Evolutionary conservation across 2,329 filamentous ascomycete genomes (phyloP), one percentile per base, ranked within the genome.

Genomic region (Talaromyces atroroseus): DNA sequence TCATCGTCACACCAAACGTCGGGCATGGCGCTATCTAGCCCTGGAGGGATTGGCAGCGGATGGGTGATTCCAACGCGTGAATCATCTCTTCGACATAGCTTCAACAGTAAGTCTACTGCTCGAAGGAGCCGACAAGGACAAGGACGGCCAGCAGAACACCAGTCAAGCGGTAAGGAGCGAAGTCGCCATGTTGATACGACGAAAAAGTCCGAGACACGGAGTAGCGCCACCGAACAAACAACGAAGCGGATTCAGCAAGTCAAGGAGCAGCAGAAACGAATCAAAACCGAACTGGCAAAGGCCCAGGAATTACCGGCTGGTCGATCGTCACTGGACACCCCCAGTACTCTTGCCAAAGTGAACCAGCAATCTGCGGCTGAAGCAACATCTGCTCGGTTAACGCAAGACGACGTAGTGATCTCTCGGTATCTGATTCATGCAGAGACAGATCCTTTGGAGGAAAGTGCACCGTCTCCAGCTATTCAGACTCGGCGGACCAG

Each of bases 381-480:
- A 42, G 21, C 57, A n/a, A 60, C 61, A 10, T 58, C 59, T 34
- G 56, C 59, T 47, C 60, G 38, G 36, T 40, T 40, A 14, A 51
- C 45, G 26, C 60, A 59, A 46, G 53, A 54, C 21, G 47, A 44
- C 45, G 57, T 52, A 14, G 18, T 52, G 16, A 46, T 55, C 24
- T 51, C 59, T 29, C 60, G 52, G n/a, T 58, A 61, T 51, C 65
- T 71, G 8, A 71, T 75, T 18, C 67, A 73, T 10, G 49, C 38
- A 21, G 48, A 52, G n/a, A 48, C 55, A 18, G 63, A 65, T 52
- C 49, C 49, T 5, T 52, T 61, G 8, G 82, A 88, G 21, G 85
- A 89, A 18, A 84, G 84, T 14, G 88, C 88, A 0, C 87, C 88
- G 1, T 87, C 83, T 18, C 87, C 88, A 0, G 80, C 85, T 1